These are phyloP conservation scores for Neopestalotiopsis clavispora DNA, from an alignment of 2,329 filamentous ascomycete genomes.

Conservation along the genomic window DNA sequence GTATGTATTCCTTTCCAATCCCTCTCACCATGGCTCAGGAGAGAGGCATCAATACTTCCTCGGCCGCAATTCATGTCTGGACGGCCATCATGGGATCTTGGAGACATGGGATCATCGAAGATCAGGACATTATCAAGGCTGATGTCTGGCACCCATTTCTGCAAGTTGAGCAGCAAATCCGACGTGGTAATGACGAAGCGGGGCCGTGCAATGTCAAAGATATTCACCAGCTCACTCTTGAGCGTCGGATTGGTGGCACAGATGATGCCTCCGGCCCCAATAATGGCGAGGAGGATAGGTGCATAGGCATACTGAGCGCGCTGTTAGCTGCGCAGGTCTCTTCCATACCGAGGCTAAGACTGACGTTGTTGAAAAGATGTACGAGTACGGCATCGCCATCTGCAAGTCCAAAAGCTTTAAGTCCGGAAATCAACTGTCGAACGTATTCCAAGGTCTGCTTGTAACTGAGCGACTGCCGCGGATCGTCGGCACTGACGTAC, in stretches of 20 bases:
- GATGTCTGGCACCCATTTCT: constrained; percentile 5
- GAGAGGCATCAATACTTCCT: constrained; percentile 35
- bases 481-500: constrained; percentile 46
- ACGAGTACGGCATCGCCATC: constrained; percentile 12
- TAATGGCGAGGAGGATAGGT: constrained; percentile 43
- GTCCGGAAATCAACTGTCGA: constrained; percentile 21
- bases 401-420: constrained; percentile 7
- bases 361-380: constrained; percentile 12
- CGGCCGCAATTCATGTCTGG: too few relatives aligned
- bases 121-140: not conserved
- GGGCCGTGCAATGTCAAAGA: constrained; percentile 47
- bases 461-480: constrained; percentile 40
- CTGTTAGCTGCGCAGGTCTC: not conserved
- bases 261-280: constrained; percentile 52
- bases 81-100: not conserved
- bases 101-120: not conserved
- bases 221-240: constrained; percentile 51
- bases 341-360: not conserved
- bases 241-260: constrained; percentile 56
- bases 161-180: constrained; percentile 21
- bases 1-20: constrained; percentile 22
- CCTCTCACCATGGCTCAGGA: constrained; percentile 23
- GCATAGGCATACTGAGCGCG: constrained; percentile 42
- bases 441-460: constrained; percentile 39
- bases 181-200: constrained; percentile 48